phyloP scores from a whole-genome alignment of 2,329 filamentous ascomycete species.

The Septoria petroselini region DNA sequence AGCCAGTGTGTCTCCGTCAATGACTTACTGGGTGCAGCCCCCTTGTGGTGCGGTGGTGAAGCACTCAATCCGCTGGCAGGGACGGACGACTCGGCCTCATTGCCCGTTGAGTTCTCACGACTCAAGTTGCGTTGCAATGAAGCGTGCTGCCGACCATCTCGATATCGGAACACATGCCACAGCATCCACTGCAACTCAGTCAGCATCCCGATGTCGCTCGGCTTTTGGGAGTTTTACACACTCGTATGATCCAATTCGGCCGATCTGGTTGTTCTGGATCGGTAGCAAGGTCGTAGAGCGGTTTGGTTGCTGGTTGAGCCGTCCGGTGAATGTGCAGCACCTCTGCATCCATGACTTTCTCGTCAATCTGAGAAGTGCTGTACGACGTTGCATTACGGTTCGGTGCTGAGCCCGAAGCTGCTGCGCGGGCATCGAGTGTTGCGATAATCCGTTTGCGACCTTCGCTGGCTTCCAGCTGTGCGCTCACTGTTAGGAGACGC shows the following conservation, averaged over 20 bases:
- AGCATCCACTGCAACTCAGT: constrained; percentile 41
- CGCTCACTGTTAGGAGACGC: background rate
- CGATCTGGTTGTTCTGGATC: constrained; percentile 39
- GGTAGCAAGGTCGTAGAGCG: constrained; percentile 42
- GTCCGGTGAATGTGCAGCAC: constrained; percentile 13
- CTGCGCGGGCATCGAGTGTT: constrained; percentile 23
- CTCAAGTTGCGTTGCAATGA: background rate
- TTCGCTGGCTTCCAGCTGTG: constrained; percentile 42
- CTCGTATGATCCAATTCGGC: constrained; percentile 46
- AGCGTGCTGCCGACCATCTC: constrained; percentile 37
- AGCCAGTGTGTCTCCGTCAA: too few species aligned
- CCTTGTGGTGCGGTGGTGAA: too few species aligned
- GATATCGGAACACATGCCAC: constrained; percentile 49
- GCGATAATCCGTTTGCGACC: constrained; percentile 42
- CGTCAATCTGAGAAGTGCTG: constrained; percentile 22
- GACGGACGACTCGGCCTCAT: background rate
- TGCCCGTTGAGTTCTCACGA: background rate
- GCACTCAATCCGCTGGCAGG: background rate
- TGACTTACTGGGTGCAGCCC: too few species aligned
- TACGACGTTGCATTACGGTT: constrained; percentile 1
- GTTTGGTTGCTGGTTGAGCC: constrained; percentile 38
- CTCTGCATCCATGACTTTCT: constrained; percentile 27
- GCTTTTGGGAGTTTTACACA: background rate
- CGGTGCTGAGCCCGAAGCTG: background rate
- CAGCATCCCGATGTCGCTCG: background rate